Conservation (phyloP, 306 rosid species). For the Sesbania bispinosa region DNA sequence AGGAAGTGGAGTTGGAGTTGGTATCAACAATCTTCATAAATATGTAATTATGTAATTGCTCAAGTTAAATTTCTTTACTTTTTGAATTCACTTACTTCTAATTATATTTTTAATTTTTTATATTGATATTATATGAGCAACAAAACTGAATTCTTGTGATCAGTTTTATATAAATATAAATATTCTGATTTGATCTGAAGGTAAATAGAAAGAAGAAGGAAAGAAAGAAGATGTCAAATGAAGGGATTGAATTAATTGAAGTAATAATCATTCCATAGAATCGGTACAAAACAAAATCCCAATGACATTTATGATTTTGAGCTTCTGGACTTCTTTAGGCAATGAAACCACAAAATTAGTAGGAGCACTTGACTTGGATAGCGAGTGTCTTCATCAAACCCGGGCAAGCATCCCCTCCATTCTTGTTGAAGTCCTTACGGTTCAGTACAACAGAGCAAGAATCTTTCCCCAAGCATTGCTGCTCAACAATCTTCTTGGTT, state of each 20-base stretch:
- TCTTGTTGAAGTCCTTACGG: constrained; percentile 29
- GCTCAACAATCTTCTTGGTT: constrained; percentile 40
- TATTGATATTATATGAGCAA: too few relatives aligned
- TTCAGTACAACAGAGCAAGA: constrained; percentile 44
- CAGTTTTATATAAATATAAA: background rate
- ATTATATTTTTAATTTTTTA: too few relatives aligned
- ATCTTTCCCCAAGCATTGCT: constrained; percentile 58
- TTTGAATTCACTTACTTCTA: too few relatives aligned
- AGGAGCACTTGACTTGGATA: constrained; percentile 53
- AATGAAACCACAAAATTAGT: background rate
- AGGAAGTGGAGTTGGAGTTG: too few relatives aligned
- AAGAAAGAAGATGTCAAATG: background rate
- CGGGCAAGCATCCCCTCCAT: constrained; percentile 38
- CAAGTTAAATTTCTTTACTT: too few relatives aligned
- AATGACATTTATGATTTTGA: background rate
- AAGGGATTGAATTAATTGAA: background rate
- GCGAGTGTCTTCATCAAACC: constrained; percentile 46
- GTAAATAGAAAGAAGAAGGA: background rate
- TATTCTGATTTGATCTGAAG: background rate
- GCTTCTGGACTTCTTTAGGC: constrained; percentile 2
- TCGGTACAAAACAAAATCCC: background rate
- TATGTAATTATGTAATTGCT: too few relatives aligned
- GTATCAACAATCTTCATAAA: too few relatives aligned
- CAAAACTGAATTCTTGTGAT: background rate
- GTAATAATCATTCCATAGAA: too few relatives aligned